Evolutionary conservation across 192 early-diverging fungal genomes (phyloP).

Genomic region (Gryganskiella cystojenkinii): DNA sequence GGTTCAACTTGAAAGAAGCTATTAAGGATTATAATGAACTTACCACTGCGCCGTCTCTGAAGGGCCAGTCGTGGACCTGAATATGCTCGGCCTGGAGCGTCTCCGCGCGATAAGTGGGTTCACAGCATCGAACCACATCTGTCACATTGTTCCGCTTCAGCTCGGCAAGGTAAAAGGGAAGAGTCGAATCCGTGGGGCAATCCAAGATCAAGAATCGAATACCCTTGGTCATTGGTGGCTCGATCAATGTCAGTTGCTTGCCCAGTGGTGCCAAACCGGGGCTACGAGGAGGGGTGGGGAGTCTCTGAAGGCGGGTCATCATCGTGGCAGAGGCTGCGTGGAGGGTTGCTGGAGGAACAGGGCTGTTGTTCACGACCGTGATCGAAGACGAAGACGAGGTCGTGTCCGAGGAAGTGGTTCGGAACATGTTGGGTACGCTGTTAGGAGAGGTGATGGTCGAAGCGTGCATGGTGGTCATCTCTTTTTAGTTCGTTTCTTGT

Average conservation of each 20-base stretch:
- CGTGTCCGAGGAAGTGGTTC: conserved; percentile 21
- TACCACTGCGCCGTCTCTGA: conserved; percentile 89
- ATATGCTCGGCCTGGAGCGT: conserved; percentile 71
- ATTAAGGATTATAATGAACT: too few relatives aligned
- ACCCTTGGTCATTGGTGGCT: conserved; percentile 60
- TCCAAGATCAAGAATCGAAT: conserved; percentile 93
- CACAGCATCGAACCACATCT: conserved; percentile 92
- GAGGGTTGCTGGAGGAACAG: too few relatives aligned
- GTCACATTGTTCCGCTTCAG: conserved; percentile 80
- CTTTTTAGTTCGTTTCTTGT: neutral
- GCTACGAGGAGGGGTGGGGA: conserved; percentile 51
- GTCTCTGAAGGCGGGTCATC: conserved; percentile 22
- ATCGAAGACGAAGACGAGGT: conserved; percentile 6
- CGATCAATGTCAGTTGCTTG: conserved; percentile 73
- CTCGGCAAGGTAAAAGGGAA: conserved; percentile 79
- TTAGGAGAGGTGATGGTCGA: conserved; percentile 1
- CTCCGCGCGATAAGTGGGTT: conserved; percentile 82
- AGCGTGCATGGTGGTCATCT: conserved; percentile 20
- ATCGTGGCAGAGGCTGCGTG: conserved; percentile 17
- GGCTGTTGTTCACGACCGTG: conserved; percentile 15
- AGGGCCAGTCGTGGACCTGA: conserved; percentile 88
- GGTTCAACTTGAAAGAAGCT: too few relatives aligned
- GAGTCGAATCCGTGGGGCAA: conserved; percentile 86
- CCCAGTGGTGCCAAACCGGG: conserved; percentile 58
- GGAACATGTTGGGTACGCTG: conserved; percentile 8